Percentiles rank a stretch among this genome's conserved stretches.
These are phyloP conservation scores for Thalassiosira profunda DNA, from an alignment of 108 stramenopile genomes.

Conservation along the genomic window DNA sequence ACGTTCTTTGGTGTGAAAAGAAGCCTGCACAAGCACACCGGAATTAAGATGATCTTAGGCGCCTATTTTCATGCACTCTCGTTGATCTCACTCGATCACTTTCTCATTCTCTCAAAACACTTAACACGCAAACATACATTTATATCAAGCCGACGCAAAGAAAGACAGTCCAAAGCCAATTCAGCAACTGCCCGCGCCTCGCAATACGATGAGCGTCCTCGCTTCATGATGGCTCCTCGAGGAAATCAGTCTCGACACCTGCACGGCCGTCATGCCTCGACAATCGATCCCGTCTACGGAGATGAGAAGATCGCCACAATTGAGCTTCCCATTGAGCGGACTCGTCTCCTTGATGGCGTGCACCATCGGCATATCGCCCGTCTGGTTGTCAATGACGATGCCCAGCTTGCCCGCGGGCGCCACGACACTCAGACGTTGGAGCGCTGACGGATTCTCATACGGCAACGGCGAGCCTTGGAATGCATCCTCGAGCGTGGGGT, in stretches of 20 bases:
- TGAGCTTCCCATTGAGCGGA: constrained; percentile 66
- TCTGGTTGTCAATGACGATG: constrained; percentile 89
- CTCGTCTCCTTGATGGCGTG: constrained; percentile 88
- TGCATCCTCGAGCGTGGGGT: constrained; percentile 40
- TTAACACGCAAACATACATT: too few species aligned
- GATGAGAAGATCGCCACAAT: constrained; percentile 77
- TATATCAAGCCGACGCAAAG: too few species aligned
- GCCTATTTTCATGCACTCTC: too few species aligned
- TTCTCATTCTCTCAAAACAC: too few species aligned
- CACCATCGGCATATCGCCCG: constrained; percentile 75
- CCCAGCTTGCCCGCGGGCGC: constrained; percentile 78
- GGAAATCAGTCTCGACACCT: constrained; percentile 77
- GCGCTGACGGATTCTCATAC: constrained; percentile 22
- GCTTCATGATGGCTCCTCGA: constrained; percentile 39
- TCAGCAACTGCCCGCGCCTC: constrained; percentile 18
- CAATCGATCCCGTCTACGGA: constrained; percentile 88
- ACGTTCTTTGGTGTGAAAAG: too few species aligned
- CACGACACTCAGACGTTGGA: constrained; percentile 37
- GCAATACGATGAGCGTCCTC: constrained; percentile 38
- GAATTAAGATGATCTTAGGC: too few species aligned
- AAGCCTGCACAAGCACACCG: too few species aligned
- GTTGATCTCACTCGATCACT: too few species aligned
- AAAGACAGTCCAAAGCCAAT: too few species aligned
- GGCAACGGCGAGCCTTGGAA: too few species aligned
- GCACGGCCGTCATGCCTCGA: constrained; percentile 78